Evolutionary conservation across 495 filamentous ascomycete genomes (phyloP).

Genomic region (Melanomma pulvis-pyrius): DNA sequence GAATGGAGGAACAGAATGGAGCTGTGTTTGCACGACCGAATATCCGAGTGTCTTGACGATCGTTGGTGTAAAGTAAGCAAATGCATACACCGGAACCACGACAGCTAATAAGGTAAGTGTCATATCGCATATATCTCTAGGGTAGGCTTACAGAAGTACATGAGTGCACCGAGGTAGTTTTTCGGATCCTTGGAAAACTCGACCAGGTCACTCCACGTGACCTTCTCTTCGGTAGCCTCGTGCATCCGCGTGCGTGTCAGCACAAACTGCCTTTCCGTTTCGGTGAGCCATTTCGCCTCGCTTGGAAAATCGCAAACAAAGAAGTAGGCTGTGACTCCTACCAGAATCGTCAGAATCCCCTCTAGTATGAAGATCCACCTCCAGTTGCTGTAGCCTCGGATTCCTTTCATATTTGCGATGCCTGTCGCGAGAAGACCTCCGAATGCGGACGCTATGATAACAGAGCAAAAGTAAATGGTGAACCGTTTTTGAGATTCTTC

Average conservation of each 20-base stretch:
- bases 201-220: neutral
- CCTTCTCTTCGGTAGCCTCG: neutral
- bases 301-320: neutral
- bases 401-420: constrained; percentile 11
- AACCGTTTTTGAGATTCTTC: constrained; percentile 3
- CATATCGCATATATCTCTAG: no score
- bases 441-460: constrained; percentile 3
- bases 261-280: neutral
- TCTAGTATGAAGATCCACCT: constrained; percentile 23
- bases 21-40: neutral
- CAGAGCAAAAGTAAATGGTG: neutral
- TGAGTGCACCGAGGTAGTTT: neutral
- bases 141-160: constrained; percentile 5
- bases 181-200: neutral
- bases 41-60: neutral
- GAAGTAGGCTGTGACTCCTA: neutral
- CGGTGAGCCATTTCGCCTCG: neutral
- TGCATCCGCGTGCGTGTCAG: neutral
- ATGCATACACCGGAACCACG: neutral
- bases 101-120: no score
- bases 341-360: neutral
- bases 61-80: constrained; percentile 5
- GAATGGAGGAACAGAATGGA: constrained; percentile 1
- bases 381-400: constrained; percentile 7
- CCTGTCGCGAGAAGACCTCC: constrained; percentile 6